phyloP scores from a whole-genome alignment of 495 filamentous ascomycete species.

The Talaromyces ruber region DNA sequence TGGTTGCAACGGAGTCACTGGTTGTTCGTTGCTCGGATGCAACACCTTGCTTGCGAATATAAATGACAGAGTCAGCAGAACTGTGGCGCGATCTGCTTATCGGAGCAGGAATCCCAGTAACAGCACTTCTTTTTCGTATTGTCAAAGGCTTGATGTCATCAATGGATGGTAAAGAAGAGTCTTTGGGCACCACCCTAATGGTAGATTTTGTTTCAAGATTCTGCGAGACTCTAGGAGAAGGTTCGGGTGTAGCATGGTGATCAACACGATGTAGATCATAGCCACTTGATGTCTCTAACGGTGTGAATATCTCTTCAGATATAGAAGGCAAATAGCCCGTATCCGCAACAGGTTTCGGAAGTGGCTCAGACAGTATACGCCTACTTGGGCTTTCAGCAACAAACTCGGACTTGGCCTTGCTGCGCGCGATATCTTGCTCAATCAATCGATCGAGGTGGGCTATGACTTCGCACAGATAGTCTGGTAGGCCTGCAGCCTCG shows the following conservation, averaged over 20 bases:
- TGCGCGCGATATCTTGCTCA: conserved; percentile 28
- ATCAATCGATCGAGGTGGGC: conserved; percentile 55
- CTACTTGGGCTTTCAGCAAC: not conserved
- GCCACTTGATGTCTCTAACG: conserved; percentile 19
- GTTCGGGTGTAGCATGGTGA: not conserved
- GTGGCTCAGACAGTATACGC: conserved; percentile 4
- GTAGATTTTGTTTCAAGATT: conserved; percentile 24
- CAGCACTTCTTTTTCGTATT: conserved; percentile 40
- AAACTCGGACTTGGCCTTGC: conserved; percentile 1
- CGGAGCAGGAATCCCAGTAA: not conserved
- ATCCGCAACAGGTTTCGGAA: not conserved
- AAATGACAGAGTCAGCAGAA: conserved; percentile 1
- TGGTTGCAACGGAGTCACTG: conserved; percentile 4
- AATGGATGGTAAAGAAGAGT: conserved; percentile 27
- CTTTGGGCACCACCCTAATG: conserved; percentile 39
- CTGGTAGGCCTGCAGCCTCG: conserved; percentile 28
- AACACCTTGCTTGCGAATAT: not conserved
- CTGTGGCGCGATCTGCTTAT: conserved; percentile 1
- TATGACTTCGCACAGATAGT: conserved; percentile 50
- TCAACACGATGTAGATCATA: conserved; percentile 15
- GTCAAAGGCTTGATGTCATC: conserved; percentile 41
- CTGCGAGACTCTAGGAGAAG: not conserved
- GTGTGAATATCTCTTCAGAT: conserved; percentile 7
- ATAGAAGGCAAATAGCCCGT: conserved; percentile 6
- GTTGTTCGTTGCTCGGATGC: conserved; percentile 3